Percentiles rank a stretch among this genome's conserved stretches.
Conservation (phyloP, 2,329 filamentous ascomycete species). For the Exophiala sp. region DNA sequence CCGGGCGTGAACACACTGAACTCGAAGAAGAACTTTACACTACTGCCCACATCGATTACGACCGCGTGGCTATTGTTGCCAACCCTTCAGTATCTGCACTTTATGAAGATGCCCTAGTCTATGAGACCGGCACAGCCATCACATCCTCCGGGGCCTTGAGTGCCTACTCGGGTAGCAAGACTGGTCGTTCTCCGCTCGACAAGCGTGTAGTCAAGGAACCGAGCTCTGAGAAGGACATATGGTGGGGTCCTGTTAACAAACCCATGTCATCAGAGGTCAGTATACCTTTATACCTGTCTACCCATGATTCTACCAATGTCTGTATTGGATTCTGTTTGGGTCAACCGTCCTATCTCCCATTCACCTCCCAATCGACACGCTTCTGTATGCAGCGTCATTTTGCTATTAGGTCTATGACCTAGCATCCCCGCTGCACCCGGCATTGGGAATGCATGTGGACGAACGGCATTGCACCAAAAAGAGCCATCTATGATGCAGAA, state of each 20-base stretch:
- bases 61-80: conserved; percentile 93
- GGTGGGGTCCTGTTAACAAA: conserved; percentile 99
- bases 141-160: conserved; percentile 92
- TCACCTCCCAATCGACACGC: too few species aligned
- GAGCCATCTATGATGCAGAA: not conserved
- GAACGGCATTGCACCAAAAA: not conserved
- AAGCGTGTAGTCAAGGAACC: conserved; percentile 96
- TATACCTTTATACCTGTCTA: conserved; percentile 18
- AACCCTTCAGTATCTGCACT: conserved; percentile 94
- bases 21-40: conserved; percentile 97
- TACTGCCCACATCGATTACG: conserved; percentile 97
- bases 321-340: too few species aligned
- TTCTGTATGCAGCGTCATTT: not conserved
- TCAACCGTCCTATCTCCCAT: too few species aligned
- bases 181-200: conserved; percentile 90
- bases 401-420: not conserved
- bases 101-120: conserved; percentile 96
- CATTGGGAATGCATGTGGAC: not conserved
- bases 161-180: conserved; percentile 97
- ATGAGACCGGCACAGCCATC: conserved; percentile 96
- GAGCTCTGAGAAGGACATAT: conserved; percentile 84
- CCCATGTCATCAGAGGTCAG: conserved; percentile 95
- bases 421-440: not conserved
- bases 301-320: not conserved
- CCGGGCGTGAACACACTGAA: conserved; percentile 85